These are phyloP conservation scores for Rickenella mellea DNA, from an alignment of 768 basidiomycete genomes.

Conservation along the genomic window DNA sequence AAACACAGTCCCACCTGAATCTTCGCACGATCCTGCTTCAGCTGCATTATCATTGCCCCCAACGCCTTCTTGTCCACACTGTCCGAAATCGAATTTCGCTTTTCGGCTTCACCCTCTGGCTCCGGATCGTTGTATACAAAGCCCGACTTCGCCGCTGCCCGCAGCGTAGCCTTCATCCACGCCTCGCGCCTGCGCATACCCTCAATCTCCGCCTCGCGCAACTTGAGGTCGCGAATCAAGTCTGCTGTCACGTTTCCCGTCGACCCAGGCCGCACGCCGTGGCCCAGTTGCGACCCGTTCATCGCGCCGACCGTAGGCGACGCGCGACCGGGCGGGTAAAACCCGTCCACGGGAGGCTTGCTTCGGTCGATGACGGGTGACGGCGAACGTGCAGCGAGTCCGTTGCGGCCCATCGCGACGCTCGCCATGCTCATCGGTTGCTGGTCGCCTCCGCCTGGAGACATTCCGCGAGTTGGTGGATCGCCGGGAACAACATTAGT, in stretches of 20 bases:
- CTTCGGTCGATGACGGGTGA: slow-evolving; percentile 49
- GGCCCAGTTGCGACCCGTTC: slow-evolving; percentile 40
- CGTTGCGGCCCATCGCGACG: slow-evolving; percentile 36
- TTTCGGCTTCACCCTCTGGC: slow-evolving; percentile 22
- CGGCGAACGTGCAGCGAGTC: slow-evolving; percentile 39
- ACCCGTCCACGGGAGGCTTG: slow-evolving; percentile 52
- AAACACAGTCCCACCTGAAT: slow-evolving; percentile 55
- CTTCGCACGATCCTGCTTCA: slow-evolving; percentile 83
- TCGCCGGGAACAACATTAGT: slow-evolving; percentile 20
- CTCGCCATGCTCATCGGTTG: slow-evolving; percentile 43
- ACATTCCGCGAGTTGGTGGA: slow-evolving; percentile 43
- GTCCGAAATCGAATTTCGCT: slow-evolving; percentile 6
- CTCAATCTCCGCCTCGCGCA: slow-evolving; percentile 76
- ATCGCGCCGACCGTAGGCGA: slow-evolving; percentile 44
- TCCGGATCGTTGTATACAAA: slow-evolving; percentile 52
- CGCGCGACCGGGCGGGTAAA: slow-evolving; percentile 31
- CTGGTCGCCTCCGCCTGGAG: slow-evolving; percentile 32
- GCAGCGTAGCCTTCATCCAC: slow-evolving; percentile 80
- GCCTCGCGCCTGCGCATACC: slow-evolving; percentile 62
- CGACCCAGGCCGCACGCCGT: slow-evolving; percentile 33
- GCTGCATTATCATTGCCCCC: slow-evolving; percentile 63
- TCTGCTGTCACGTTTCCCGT: slow-evolving; percentile 68
- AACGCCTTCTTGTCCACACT: slow-evolving; percentile 41
- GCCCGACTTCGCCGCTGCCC: slow-evolving; percentile 67
- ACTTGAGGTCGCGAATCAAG: slow-evolving; percentile 68